Evolutionary conservation across 106 monocot species (phyloP), one percentile per base, ranked within the genome.

Genomic region (Chionographis japonica): DNA sequence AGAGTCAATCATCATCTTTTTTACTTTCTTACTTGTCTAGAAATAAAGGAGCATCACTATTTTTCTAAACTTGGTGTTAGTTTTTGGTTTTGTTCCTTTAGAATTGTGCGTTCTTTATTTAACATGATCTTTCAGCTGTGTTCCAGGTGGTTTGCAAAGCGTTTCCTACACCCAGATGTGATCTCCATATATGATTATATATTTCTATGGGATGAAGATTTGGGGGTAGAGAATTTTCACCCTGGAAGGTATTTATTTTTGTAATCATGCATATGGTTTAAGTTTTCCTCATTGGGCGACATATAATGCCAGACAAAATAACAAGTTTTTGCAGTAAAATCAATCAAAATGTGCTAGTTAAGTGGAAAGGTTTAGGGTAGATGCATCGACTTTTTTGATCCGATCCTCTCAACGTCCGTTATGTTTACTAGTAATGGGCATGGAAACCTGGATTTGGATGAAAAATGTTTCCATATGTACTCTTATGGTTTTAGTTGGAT

Each of bases 141-240:
- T 60, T 50, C 15, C 74, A 91, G 90, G 90, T 91, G 90, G 90
- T 91, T 86, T 81, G 90, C 84, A 61, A 91, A 91, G 65, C 80
- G 91, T 49, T 91, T 91, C 63, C 77, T 91, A 10, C 80, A 91
- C 62, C 91, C 91, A 9, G 87, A 84, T 81, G 84, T 87, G 52
- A 78, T 91, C 46, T 81, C 87, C 4, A 74, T 62, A 37, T 91
- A 91, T 63, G 87, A 87, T 58, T 91, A 84, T 74, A 79, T 91
- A 75, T 91, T 91, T 78, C 69, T 91, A 53, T 91, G 91, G 91
- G 91, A 91, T 81, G 91, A 87, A 74, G 87, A 87, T 77, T 51
- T 86, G 18, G 83, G 69, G 36, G 91, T 91, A 15, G 81, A 84
- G 8, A 81, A 87, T 68, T 91, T 91, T 53, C 60, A 86, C 38